Conservation (phyloP, 73 alveolate genomes). For the Diophrys sp. region DNA sequence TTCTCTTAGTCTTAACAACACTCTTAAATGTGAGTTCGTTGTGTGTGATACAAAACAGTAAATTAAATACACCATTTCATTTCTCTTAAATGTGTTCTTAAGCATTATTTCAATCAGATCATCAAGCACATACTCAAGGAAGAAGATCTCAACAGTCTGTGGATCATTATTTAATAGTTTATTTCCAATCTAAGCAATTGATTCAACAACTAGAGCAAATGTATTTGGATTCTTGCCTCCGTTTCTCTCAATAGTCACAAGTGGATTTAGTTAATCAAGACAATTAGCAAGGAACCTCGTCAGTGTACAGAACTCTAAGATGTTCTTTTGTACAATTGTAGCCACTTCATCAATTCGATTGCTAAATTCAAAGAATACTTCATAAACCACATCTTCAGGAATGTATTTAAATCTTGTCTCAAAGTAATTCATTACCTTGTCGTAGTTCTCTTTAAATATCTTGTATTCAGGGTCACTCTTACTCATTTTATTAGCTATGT, state of each 20-base stretch:
- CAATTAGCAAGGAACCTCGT: constrained; percentile 31
- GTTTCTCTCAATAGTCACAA: constrained; percentile 22
- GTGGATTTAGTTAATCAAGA: constrained; percentile 33
- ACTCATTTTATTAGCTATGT: constrained; percentile 44
- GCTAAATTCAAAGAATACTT: constrained; percentile 37
- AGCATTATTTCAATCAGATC: constrained; percentile 33
- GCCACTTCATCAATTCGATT: constrained; percentile 48
- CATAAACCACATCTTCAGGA: constrained; percentile 46
- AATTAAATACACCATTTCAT: constrained; percentile 49
- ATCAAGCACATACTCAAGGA: constrained; percentile 41
- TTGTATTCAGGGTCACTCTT: constrained; percentile 61
- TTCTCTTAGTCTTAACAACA: constrained; percentile 38
- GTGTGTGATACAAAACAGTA: constrained; percentile 56
- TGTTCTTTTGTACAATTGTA: constrained; percentile 25
- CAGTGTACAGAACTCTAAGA: constrained; percentile 45
- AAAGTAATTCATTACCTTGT: constrained; percentile 38
- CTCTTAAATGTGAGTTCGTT: constrained; percentile 51
- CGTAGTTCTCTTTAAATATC: constrained; percentile 48
- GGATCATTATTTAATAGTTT: constrained; percentile 55
- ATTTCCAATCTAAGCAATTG: constrained; percentile 42
- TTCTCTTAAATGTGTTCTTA: constrained; percentile 44
- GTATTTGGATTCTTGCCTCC: constrained; percentile 13
- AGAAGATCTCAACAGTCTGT: constrained; percentile 36
- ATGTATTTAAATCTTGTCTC: constrained; percentile 30
- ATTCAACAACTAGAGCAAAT: constrained; percentile 31